Percentiles rank a stretch among this genome's conserved stretches.
phyloP scores from a whole-genome alignment of 768 basidiomycete species.

The Podaxis pistillaris region DNA sequence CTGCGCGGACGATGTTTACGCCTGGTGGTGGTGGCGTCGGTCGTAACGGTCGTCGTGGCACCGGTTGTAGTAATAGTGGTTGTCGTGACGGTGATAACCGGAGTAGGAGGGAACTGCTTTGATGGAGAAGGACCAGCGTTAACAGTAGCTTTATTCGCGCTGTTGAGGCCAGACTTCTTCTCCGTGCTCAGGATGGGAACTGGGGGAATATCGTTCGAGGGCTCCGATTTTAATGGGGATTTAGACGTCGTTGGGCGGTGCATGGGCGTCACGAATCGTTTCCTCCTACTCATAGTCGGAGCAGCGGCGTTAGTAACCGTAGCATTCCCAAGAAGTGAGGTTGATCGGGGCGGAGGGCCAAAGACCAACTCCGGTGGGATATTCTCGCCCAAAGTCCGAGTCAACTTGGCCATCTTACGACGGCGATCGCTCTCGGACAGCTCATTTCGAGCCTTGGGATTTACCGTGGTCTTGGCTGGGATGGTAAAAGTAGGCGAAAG shows the following conservation, averaged over 20 bases:
- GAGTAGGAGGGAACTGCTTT: neutral
- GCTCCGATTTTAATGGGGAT: neutral
- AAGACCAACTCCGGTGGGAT: conserved; percentile 56
- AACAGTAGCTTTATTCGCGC: neutral
- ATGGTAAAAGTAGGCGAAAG: neutral
- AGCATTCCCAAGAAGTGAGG: neutral
- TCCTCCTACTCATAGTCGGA: neutral
- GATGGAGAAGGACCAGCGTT: neutral
- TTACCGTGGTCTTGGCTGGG: neutral
- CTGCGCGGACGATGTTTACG: conserved; percentile 18
- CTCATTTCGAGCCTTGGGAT: neutral
- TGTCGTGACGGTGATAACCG: neutral
- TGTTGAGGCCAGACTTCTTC: neutral
- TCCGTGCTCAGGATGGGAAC: neutral
- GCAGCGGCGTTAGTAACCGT: neutral
- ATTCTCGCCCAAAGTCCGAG: conserved; percentile 56
- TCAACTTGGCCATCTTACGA: conserved; percentile 56
- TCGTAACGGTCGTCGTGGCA: neutral
- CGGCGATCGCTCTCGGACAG: conserved; percentile 31
- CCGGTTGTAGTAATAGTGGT: neutral
- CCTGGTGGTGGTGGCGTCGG: neutral
- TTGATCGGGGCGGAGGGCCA: conserved; percentile 13
- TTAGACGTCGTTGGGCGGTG: neutral
- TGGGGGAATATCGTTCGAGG: neutral
- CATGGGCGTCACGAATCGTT: neutral